Evolutionary conservation across 768 basidiomycete genomes (phyloP).

Genomic region (Chalciporus sphaerocephalus): DNA sequence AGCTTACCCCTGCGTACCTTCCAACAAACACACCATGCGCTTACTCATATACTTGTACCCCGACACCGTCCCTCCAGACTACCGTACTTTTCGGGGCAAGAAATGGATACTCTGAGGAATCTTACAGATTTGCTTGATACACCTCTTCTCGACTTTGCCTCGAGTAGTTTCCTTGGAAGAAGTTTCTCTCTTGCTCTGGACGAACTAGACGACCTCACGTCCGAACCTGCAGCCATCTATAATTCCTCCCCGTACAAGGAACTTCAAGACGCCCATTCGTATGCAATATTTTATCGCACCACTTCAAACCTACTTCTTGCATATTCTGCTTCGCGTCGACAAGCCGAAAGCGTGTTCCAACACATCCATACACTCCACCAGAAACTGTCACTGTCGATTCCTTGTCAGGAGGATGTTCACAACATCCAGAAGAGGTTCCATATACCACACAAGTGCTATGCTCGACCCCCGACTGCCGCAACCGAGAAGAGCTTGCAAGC

Average conservation of each 20-base stretch:
- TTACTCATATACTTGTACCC: conserved; percentile 4
- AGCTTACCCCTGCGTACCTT: conserved; percentile 20
- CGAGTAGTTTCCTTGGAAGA: conserved; percentile 15
- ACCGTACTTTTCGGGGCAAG: background rate
- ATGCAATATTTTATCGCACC: conserved; percentile 28
- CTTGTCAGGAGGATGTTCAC: background rate
- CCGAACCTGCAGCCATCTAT: background rate
- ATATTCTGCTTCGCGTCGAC: conserved; percentile 28
- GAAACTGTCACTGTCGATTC: conserved; percentile 5
- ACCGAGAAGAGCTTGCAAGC: conserved; percentile 9
- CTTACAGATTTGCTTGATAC: conserved; percentile 17
- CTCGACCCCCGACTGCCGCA: conserved; percentile 1
- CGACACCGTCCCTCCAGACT: background rate
- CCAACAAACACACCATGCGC: conserved; percentile 16
- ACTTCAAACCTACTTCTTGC: conserved; percentile 31
- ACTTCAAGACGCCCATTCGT: conserved; percentile 12
- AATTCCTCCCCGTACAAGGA: background rate
- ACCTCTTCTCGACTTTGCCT: conserved; percentile 23
- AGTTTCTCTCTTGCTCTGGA: conserved; percentile 31
- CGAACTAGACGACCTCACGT: conserved; percentile 22
- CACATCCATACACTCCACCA: conserved; percentile 16
- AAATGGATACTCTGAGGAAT: conserved; percentile 16
- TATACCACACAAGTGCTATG: conserved; percentile 5
- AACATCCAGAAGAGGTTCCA: background rate
- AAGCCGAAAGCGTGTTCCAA: conserved; percentile 11